A percentile compares a stretch with the other conserved stretches of the same genome.
These are phyloP conservation scores for Tricholoma terreum DNA, from an alignment of 768 basidiomycete genomes.

Conservation along the genomic window DNA sequence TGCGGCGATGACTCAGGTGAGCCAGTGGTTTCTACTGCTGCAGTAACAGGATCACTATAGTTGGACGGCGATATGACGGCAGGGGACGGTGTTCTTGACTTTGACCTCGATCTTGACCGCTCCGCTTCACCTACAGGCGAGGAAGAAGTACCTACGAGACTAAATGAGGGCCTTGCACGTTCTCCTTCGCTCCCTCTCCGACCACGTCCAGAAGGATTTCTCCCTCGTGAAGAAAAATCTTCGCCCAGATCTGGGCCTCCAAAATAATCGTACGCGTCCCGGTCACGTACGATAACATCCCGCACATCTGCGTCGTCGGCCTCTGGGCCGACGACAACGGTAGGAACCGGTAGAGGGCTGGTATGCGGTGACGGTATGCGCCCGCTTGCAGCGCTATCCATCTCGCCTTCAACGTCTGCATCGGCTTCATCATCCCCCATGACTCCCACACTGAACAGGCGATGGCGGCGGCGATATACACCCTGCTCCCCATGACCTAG, in stretches of 20 bases:
- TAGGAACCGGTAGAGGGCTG: conserved; percentile 13
- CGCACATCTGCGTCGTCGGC: neutral
- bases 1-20: neutral
- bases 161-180: neutral
- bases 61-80: conserved; percentile 24
- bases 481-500: conserved; percentile 19
- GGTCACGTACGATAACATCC: conserved; percentile 15
- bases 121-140: conserved; percentile 13
- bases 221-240: conserved; percentile 35
- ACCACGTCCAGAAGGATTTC: conserved; percentile 9
- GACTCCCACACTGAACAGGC: conserved; percentile 17
- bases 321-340: conserved; percentile 12
- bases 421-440: conserved; percentile 13
- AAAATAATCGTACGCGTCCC: conserved; percentile 57
- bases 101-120: conserved; percentile 37
- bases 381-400: conserved; percentile 13
- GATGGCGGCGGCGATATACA: conserved; percentile 12
- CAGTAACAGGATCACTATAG: conserved; percentile 8
- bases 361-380: neutral
- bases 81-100: conserved; percentile 48
- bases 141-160: neutral
- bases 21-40: neutral
- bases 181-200: conserved; percentile 4
- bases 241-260: conserved; percentile 55
- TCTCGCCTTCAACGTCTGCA: conserved; percentile 7